A percentile compares a stretch with the other conserved stretches of the same genome.
phyloP scores from a whole-genome alignment of 148 eudicot genomes.

The Rhododendron molle region DNA sequence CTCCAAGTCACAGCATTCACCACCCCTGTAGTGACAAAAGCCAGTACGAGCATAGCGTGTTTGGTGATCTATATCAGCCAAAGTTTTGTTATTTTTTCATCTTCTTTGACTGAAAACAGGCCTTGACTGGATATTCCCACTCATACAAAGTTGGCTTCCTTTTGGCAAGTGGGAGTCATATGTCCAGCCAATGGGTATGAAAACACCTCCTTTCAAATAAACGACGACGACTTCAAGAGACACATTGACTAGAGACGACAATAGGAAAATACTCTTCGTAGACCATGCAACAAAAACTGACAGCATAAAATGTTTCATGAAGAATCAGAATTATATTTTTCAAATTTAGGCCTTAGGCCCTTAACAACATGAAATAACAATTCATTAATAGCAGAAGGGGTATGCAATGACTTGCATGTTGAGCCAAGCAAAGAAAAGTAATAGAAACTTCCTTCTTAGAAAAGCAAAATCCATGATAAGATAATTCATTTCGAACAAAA shows the following conservation, averaged over 20 bases:
- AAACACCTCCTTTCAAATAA: neutral
- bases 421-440: too few relatives aligned
- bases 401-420: too few relatives aligned
- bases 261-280: neutral
- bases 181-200: neutral
- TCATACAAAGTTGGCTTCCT: neutral
- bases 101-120: neutral
- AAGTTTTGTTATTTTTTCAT: neutral
- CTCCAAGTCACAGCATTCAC: neutral
- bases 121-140: neutral
- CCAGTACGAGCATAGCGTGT: too few relatives aligned
- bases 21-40: neutral
- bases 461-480: too few relatives aligned
- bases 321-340: neutral
- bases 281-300: too few relatives aligned
- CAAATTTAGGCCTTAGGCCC: neutral
- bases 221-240: neutral
- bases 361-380: neutral
- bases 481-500: too few relatives aligned
- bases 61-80: neutral
- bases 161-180: neutral
- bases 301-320: neutral
- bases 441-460: too few relatives aligned
- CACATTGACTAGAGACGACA: neutral
- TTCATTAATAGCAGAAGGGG: too few relatives aligned